Evolutionary conservation across 2,329 filamentous ascomycete species (phyloP).

Genomic region (Aulographum hederae): DNA sequence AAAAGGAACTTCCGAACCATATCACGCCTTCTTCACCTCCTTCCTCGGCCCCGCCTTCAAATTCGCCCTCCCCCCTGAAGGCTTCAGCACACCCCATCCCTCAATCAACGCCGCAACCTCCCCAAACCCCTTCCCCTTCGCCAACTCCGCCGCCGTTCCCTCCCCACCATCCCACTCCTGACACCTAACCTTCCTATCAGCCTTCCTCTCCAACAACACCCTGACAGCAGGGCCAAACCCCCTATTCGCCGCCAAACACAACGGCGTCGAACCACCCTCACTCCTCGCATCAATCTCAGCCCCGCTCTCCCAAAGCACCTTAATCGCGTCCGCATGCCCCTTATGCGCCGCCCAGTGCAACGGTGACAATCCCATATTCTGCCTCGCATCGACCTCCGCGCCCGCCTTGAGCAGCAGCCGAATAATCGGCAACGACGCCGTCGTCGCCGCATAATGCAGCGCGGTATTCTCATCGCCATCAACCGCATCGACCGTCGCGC

Average conservation of each 20-base stretch:
- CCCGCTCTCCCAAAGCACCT: slow-evolving; percentile 8
- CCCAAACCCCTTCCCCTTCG: slow-evolving; percentile 9
- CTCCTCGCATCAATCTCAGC: slow-evolving; percentile 8
- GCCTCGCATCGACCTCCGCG: slow-evolving; percentile 8
- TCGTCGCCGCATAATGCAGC: slow-evolving; percentile 11
- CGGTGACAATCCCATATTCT: slow-evolving; percentile 10
- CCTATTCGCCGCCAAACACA: slow-evolving; percentile 11
- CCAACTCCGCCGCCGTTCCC: slow-evolving; percentile 11
- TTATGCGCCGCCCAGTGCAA: slow-evolving; percentile 13
- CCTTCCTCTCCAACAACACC: slow-evolving; percentile 9
- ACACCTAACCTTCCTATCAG: slow-evolving; percentile 4
- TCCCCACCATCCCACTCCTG: slow-evolving; percentile 10
- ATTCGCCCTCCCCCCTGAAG: no score
- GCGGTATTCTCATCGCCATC: slow-evolving; percentile 11
- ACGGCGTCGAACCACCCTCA: slow-evolving; percentile 8
- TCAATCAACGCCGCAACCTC: neutral
- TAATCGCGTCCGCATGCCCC: slow-evolving; percentile 10
- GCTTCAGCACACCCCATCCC: no score
- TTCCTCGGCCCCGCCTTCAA: no score
- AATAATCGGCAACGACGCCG: slow-evolving; percentile 6
- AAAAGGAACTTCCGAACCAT: no score
- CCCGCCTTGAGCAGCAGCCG: slow-evolving; percentile 8
- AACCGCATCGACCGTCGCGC: slow-evolving; percentile 10
- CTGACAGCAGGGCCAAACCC: slow-evolving; percentile 9
- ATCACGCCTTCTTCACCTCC: no score